A percentile compares a stretch with the other conserved stretches of the same genome.
Evolutionary conservation across 2,329 filamentous ascomycete species (phyloP).

Genomic region (Davidsoniella virescens): DNA sequence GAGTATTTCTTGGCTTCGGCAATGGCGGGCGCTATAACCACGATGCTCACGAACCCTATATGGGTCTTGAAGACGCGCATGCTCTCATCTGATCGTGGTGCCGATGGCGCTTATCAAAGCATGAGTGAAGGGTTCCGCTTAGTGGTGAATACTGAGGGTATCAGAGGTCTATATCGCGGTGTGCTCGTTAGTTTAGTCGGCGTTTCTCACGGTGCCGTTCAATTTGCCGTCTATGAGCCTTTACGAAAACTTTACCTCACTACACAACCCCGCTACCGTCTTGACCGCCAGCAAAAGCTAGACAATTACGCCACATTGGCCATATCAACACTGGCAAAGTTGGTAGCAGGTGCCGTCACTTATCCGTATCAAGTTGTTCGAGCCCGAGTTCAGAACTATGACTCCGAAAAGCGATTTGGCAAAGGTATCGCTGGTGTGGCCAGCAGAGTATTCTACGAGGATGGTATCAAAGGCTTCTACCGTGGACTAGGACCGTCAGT

Average conservation of each 20-base stretch:
- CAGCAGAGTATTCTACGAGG: conserved; percentile 56
- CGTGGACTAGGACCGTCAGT: conserved; percentile 78
- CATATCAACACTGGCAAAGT: conserved; percentile 66
- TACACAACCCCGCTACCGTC: conserved; percentile 19
- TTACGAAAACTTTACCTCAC: conserved; percentile 39
- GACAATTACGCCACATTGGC: conserved; percentile 60
- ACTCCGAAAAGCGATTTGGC: conserved; percentile 59
- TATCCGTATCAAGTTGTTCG: conserved; percentile 93
- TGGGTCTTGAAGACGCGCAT: conserved; percentile 99
- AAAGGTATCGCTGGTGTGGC: conserved; percentile 56
- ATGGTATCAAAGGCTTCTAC: conserved; percentile 76
- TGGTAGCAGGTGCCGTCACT: conserved; percentile 75
- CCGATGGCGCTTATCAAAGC: conserved; percentile 63
- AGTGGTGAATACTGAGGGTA: conserved; percentile 55
- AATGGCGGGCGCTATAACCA: conserved; percentile 54
- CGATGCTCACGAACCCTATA: conserved; percentile 78
- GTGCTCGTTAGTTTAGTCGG: conserved; percentile 69
- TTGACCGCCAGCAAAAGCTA: conserved; percentile 9
- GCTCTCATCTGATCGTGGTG: conserved; percentile 64
- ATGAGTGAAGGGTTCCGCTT: conserved; percentile 54
- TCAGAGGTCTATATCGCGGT: conserved; percentile 73
- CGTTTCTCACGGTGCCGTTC: conserved; percentile 81
- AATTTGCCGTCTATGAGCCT: conserved; percentile 88
- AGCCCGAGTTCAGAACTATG: conserved; percentile 75
- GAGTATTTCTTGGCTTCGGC: conserved; percentile 74